A percentile compares a stretch with the other conserved stretches of the same genome.
Conservation (phyloP, 805 yeast genomes). For the Priceomyces castillae region DNA sequence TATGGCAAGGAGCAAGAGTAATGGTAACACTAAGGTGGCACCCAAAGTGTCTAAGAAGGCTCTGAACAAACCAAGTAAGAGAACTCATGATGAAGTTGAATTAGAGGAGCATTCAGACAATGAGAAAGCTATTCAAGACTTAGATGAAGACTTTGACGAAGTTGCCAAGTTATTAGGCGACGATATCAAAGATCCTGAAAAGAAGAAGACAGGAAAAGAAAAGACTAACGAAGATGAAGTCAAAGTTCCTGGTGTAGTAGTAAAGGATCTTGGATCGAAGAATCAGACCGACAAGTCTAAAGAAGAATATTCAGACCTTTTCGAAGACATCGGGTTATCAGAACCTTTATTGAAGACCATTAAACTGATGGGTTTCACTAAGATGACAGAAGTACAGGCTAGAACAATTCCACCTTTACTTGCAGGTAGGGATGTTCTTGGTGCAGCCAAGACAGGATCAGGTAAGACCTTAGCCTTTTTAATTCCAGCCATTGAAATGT, state of each 20-base stretch:
- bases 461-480: constrained; percentile 96
- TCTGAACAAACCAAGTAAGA: constrained; percentile 10
- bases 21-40: neutral
- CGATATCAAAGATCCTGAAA: constrained; percentile 41
- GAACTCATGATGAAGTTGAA: constrained; percentile 29
- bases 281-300: neutral
- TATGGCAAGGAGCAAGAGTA: neutral
- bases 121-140: constrained; percentile 48
- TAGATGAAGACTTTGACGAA: constrained; percentile 57
- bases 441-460: constrained; percentile 99
- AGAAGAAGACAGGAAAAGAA: constrained; percentile 18
- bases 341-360: constrained; percentile 81
- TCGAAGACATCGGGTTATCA: constrained; percentile 57
- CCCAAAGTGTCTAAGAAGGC: neutral
- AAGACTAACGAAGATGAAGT: constrained; percentile 24
- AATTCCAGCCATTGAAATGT: constrained; percentile 91
- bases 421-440: constrained; percentile 96
- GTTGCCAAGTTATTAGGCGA: constrained; percentile 53
- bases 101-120: constrained; percentile 32
- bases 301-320: constrained; percentile 21
- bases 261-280: neutral
- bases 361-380: constrained; percentile 82
- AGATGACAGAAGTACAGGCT: constrained; percentile 93
- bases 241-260: constrained; percentile 9
- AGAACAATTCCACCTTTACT: constrained; percentile 94